These are phyloP conservation scores for Spongispora temasekensis DNA, from an alignment of 1,284 basidiomycete genomes.

Conservation along the genomic window DNA sequence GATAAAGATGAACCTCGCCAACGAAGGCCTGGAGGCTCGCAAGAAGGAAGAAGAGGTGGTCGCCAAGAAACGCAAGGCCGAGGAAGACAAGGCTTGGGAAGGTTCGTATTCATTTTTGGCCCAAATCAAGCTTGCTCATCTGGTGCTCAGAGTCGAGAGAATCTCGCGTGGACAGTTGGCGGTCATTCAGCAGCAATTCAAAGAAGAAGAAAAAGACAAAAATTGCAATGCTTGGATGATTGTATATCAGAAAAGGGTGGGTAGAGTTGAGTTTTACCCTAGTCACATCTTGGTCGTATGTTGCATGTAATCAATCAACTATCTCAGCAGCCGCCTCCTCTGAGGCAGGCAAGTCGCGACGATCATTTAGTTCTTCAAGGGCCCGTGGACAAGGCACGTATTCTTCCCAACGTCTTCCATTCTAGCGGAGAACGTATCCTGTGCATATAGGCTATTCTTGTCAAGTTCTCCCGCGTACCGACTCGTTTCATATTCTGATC, in stretches of 20 bases:
- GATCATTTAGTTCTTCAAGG: background rate
- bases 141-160: conserved; percentile 62
- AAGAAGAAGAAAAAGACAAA: conserved; percentile 82
- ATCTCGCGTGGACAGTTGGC: conserved; percentile 81
- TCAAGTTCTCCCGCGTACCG: too few relatives aligned
- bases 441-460: too few relatives aligned
- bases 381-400: too few relatives aligned
- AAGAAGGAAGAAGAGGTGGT: conserved; percentile 83
- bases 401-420: too few relatives aligned
- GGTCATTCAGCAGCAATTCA: conserved; percentile 56
- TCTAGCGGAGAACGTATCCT: too few relatives aligned
- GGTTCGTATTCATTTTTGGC: conserved; percentile 45
- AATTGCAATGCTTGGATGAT: conserved; percentile 61
- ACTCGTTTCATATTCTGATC: too few relatives aligned
- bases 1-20: conserved; percentile 83
- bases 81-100: conserved; percentile 82
- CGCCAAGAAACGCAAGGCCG: conserved; percentile 74
- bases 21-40: conserved; percentile 80
- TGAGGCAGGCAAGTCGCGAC: too few relatives aligned
- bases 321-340: conserved; percentile 7
- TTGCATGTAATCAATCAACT: conserved; percentile 14
- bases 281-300: conserved; percentile 8
- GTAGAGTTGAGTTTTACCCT: conserved; percentile 15
- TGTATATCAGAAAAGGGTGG: background rate
- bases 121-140: background rate